Evolutionary conservation across 495 filamentous ascomycete genomes (phyloP), one percentile per base, ranked within the genome.

Genomic region (Aspergillus baeticus): DNA sequence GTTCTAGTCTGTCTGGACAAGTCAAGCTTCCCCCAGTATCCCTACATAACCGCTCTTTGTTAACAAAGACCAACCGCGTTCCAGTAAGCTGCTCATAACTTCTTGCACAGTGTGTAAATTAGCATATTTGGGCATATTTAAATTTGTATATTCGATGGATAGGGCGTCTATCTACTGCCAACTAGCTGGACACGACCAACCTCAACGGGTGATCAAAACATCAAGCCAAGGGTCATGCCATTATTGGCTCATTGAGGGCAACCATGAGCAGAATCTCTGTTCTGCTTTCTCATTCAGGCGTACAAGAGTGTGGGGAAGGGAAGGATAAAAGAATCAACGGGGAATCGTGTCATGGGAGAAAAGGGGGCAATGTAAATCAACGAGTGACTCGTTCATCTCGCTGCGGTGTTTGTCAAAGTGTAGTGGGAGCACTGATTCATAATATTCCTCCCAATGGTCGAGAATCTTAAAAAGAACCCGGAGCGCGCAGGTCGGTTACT

Each of bases 131-230:
- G 17, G 15, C 7, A 45, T 45, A 60, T 60, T 59, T 59, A 53
- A 54, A 62, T 59, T 61, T 68, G 62, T 74, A 71, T 73, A 74
- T 74, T 73, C 58, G 67, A 65, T 61, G 63, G 59, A 62, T 65
- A 62, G 45, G 49, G 54, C 62, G 62, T 74, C 70, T 73, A 76
- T 76, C 73, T 76, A 76, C 71, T 69, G 63, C 65, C 65, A 62
- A 66, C 54, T 65, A 51, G 49, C 43, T 23, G 54, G 54, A 45
- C 63, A 66, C 60, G 59, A 54, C 61, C 62, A 66, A 50, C 26
- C 46, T 42, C 54, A 50, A 35, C 46, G 38, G 23, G 45, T n/a
- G 26, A 49, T 47, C 36, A 35, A 20, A 17, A 23, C 54, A 47
- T 38, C 47, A 45, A 11, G 34, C 44, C 62, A 61, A 53, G 22